A percentile compares a stretch with the other conserved stretches of the same genome.
These are phyloP conservation scores for Gracilaria domingensis DNA, from an alignment of 23 red algal genomes.

Conservation along the genomic window DNA sequence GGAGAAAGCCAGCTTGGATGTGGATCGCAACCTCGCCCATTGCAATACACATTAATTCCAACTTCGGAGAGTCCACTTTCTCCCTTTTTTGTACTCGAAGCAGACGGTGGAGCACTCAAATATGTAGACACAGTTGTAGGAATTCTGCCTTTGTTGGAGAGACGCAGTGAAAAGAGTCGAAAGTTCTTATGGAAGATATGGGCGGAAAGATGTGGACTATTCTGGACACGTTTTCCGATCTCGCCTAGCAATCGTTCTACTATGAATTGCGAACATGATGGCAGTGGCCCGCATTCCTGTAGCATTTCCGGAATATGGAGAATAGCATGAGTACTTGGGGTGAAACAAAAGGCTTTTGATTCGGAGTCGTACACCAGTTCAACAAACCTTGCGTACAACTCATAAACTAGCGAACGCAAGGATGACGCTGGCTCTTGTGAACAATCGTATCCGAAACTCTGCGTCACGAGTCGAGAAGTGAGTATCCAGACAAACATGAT, in stretches of 20 bases:
- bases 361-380: not conserved
- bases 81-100: too few relatives aligned
- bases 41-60: too few relatives aligned
- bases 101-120: not conserved
- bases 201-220: not conserved
- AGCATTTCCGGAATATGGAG: conserved; percentile 17
- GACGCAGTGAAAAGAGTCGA: not conserved
- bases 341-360: not conserved
- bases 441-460: too few relatives aligned
- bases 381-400: too few relatives aligned
- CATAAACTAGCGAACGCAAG: too few relatives aligned
- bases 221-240: not conserved
- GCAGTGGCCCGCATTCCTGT: not conserved
- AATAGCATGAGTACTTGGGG: conserved; percentile 9
- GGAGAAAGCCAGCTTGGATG: too few relatives aligned
- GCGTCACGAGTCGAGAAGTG: too few relatives aligned
- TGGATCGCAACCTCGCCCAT: too few relatives aligned
- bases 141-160: not conserved
- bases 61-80: too few relatives aligned
- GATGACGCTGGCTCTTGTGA: too few relatives aligned
- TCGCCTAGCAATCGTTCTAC: conserved; percentile 19
- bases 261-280: not conserved
- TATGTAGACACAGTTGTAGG: not conserved
- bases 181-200: conserved; percentile 24
- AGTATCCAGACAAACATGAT: too few relatives aligned